Base-by-base conservation (phyloP, 2,329 filamentous ascomycete genomes). In the Waltergamsia citrina region DNA sequence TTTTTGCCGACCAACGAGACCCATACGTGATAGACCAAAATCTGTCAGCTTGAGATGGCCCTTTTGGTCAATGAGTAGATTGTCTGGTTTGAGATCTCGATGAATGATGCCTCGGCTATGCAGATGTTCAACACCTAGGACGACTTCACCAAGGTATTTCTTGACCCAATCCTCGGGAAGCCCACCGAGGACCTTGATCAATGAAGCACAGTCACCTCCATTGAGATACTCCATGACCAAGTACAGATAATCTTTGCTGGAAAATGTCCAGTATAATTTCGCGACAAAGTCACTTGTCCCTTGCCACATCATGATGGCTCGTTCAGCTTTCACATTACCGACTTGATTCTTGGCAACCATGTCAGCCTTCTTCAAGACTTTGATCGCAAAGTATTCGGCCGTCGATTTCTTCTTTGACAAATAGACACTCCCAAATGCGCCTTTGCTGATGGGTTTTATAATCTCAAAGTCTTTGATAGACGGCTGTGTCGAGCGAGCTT, bases 231-330 rank as follows among this genome's bases (percentile, higher is more conserved):
- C 92, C 92, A 98, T 98, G 17, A 98, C 92, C 38, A 98, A 70
- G 53, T 96, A 98, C 17, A 98, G 77, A 52, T 95, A 98, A 52
- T 98, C 92, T 53, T 98, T 98, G 69, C 90, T 98, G 4, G 92
- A 94, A 52, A 98, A 98, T 0, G 92, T 98, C 93, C 93, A 98
- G 62, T 96, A 98, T 10, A 98, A 71, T 63, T 98, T 98, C 18
- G 92, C 92, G 38, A 98, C 92, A 54, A 98, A 98, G 39, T 98
- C 92, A 55, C 93, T 98, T 57, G 96, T 87, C 16, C 92, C 92
- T 62, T 98, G 92, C 85, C 92, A 96, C 92, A 98, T 98, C 92
- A 98, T 96, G 53, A 98, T 98, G 16, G 93, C 93, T 44, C 92
- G 77, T 60, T 98, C 92, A 7, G 93, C 92, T 60, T 98, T 96